Evolutionary conservation across 2,329 filamentous ascomycete species (phyloP).

Genomic region (Colletotrichum plurivorum): DNA sequence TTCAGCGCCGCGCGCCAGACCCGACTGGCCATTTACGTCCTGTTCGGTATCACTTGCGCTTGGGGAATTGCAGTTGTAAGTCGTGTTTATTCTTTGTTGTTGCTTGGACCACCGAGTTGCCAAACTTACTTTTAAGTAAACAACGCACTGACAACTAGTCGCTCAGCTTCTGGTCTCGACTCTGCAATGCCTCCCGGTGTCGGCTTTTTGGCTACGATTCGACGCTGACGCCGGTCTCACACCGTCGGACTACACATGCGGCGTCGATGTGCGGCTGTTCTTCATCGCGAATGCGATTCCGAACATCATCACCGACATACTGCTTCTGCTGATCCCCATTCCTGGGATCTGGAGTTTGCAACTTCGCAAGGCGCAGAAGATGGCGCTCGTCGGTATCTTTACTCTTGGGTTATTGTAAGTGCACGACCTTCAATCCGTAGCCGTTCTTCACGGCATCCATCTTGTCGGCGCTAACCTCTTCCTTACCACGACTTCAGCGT

Average conservation of each 20-base stretch:
- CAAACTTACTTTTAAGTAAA: not conserved
- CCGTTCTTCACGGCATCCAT: no score
- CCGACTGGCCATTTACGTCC: not conserved
- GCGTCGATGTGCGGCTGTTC: not conserved
- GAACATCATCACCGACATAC: not conserved
- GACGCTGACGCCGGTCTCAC: not conserved
- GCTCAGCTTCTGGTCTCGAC: not conserved
- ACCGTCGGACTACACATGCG: not conserved
- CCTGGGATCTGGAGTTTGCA: not conserved
- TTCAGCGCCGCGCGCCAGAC: not conserved
- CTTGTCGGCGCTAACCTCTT: no score
- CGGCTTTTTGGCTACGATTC: not conserved
- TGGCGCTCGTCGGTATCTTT: not conserved
- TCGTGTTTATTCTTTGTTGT: not conserved
- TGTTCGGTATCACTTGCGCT: not conserved
- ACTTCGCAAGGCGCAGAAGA: not conserved
- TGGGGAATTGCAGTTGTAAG: not conserved
- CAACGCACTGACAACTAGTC: not conserved
- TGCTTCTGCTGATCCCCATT: not conserved
- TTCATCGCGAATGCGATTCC: not conserved
- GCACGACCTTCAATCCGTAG: not conserved
- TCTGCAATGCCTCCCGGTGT: not conserved
- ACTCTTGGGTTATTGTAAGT: not conserved
- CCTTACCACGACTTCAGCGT: constrained; percentile 13
- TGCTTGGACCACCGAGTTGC: not conserved